Evolutionary conservation across 2,329 filamentous ascomycete species (phyloP), one percentile per base, ranked within the genome.

Genomic region (Fusarium duplospermum): DNA sequence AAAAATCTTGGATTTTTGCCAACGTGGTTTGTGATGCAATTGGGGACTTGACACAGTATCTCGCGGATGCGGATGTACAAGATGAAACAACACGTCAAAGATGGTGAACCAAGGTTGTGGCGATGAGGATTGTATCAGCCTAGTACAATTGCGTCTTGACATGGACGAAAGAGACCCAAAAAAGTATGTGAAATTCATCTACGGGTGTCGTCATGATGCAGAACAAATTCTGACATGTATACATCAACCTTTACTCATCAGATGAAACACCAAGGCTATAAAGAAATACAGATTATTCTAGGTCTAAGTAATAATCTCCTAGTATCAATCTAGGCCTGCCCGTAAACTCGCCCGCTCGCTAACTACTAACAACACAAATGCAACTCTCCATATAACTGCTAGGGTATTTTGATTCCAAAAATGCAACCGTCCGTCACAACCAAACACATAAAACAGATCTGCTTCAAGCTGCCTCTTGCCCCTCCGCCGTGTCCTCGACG

Each of bases 41-140:
- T 24, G 40, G 31, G 27, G 67, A 74, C 72, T 66, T 64, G 69
- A 50, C 71, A 74, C 72, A 74, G 72, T 74, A 74, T 74, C 38
- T 33, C 38, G 8, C n/a, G 29, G 38, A 35, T 29, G 20, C 4
- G 35, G 22, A 40, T 69, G 45, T 74, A 66, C 71, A 74, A 38
- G 16, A 7, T 16, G 29, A 20, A 6, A 52, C 47, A 52, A 13
- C 27, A 31, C 42, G 50, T 24, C 18, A 29, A 11, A 5, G 27
- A 27, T 31, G 18, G 18, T 4, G 29, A 54, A 62, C 11, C 60
- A 62, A 38, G 60, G 60, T 9, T 6, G 61, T 63, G 61, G 61
- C 47, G 6, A 61, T 38, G 47, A 6, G 24, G 13, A n/a, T n/a
- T 52, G 27, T 4, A 50, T 18, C 45, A 52, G 47, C 2, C 27